A percentile compares a stretch with the other conserved stretches of the same genome.
Evolutionary conservation across 805 yeast genomes (phyloP).

Genomic region (Pichia exigua): DNA sequence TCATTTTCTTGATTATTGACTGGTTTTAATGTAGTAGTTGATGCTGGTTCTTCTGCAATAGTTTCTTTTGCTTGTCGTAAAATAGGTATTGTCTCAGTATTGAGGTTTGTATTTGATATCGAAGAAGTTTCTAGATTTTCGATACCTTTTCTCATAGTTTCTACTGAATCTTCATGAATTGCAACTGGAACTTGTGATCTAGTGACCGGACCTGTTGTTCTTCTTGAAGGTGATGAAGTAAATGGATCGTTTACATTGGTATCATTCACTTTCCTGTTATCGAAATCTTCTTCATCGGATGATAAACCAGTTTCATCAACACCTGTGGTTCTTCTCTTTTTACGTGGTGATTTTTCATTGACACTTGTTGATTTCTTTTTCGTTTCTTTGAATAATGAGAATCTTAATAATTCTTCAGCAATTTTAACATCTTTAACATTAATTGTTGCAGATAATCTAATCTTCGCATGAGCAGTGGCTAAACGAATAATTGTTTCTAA

Average conservation of each 20-base stretch:
- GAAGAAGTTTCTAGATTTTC: conserved; percentile 16
- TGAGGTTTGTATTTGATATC: neutral
- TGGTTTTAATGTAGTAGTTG: conserved; percentile 15
- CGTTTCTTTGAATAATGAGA: conserved; percentile 72
- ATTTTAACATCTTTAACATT: conserved; percentile 72
- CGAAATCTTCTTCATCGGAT: conserved; percentile 15
- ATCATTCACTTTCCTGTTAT: conserved; percentile 15
- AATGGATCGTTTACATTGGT: conserved; percentile 3
- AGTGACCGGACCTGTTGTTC: neutral
- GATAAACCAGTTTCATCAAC: conserved; percentile 10
- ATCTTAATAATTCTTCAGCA: conserved; percentile 80
- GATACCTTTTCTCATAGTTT: conserved; percentile 19
- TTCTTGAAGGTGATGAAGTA: conserved; percentile 5
- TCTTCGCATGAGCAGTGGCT: conserved; percentile 94
- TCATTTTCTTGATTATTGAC: conserved; percentile 10
- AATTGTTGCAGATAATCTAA: conserved; percentile 72
- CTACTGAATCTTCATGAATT: conserved; percentile 23
- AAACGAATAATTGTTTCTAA: conserved; percentile 91
- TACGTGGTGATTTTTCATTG: conserved; percentile 28
- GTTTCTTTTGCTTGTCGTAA: neutral
- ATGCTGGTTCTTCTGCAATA: neutral
- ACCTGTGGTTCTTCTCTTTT: conserved; percentile 25
- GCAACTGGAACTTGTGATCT: conserved; percentile 8
- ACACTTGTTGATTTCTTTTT: conserved; percentile 30
- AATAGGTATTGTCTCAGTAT: neutral